A percentile compares a stretch with the other conserved stretches of the same genome.
phyloP scores from a whole-genome alignment of 768 basidiomycete species.

The Boletus sp. region DNA sequence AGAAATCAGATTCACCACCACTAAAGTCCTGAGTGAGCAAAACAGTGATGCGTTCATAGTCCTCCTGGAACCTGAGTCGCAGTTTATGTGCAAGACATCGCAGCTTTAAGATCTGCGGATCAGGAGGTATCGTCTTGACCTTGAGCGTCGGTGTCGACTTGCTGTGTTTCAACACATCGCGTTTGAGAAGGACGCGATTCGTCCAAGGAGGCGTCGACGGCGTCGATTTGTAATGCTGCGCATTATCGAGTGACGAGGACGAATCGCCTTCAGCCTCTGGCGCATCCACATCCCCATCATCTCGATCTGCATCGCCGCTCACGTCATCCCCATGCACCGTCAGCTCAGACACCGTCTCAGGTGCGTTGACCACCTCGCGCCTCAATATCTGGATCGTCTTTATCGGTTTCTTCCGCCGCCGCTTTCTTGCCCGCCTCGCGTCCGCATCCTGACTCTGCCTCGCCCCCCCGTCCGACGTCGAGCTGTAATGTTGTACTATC shows the following conservation, averaged over 20 bases:
- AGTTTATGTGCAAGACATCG: slow-evolving; percentile 57
- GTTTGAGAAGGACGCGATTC: slow-evolving; percentile 21
- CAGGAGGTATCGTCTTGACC: slow-evolving; percentile 40
- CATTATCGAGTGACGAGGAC: slow-evolving; percentile 30
- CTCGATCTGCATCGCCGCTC: slow-evolving; percentile 29
- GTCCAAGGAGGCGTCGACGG: slow-evolving; percentile 33
- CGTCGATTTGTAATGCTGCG: slow-evolving; percentile 22
- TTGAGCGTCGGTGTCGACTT: slow-evolving; percentile 48
- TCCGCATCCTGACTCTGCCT: slow-evolving; percentile 42
- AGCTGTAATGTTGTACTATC: slow-evolving; percentile 28
- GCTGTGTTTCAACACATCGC: slow-evolving; percentile 38
- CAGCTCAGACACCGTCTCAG: slow-evolving; percentile 24
- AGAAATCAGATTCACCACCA: slow-evolving; percentile 35
- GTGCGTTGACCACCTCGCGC: slow-evolving; percentile 15
- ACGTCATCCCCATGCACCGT: slow-evolving; percentile 22
- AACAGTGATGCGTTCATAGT: slow-evolving; percentile 35
- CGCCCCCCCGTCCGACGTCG: slow-evolving; percentile 36
- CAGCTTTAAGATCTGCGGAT: slow-evolving; percentile 49
- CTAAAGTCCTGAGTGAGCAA: slow-evolving; percentile 36
- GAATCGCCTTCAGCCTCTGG: slow-evolving; percentile 24
- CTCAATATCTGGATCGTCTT: slow-evolving; percentile 31
- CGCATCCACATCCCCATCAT: slow-evolving; percentile 12
- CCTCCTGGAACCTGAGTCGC: slow-evolving; percentile 54
- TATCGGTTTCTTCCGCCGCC: slow-evolving; percentile 37
- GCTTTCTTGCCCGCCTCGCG: slow-evolving; percentile 37